These are phyloP conservation scores for Tricholomella constricta DNA, from an alignment of 768 basidiomycete species.

Conservation along the genomic window DNA sequence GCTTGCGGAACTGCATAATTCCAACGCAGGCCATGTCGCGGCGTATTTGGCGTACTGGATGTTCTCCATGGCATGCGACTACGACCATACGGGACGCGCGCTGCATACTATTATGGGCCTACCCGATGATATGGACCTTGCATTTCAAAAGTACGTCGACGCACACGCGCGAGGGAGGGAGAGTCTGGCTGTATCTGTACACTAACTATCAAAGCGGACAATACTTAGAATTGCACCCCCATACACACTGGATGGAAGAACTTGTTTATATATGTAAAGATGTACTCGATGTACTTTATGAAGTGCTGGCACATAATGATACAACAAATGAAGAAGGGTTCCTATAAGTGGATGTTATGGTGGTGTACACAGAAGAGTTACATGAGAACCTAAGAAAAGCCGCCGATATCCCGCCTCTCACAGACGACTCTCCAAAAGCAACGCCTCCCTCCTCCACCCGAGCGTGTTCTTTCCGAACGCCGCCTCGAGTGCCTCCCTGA, in stretches of 20 bases:
- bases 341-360: not conserved
- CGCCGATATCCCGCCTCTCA: constrained; percentile 9
- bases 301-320: constrained; percentile 8
- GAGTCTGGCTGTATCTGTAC: constrained; percentile 1
- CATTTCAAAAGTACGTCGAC: constrained; percentile 22
- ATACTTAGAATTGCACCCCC: not conserved
- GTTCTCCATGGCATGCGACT: constrained; percentile 44
- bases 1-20: constrained; percentile 42
- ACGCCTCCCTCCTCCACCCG: constrained; percentile 57
- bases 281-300: constrained; percentile 4
- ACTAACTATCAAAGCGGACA: not conserved
- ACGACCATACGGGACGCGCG: constrained; percentile 42
- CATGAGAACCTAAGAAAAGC: not conserved
- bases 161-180: constrained; percentile 1
- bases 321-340: not conserved
- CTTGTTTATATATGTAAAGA: not conserved
- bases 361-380: not conserved
- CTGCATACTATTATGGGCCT: constrained; percentile 26
- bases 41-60: constrained; percentile 46
- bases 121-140: constrained; percentile 22
- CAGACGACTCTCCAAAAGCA: constrained; percentile 39
- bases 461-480: constrained; percentile 76
- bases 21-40: constrained; percentile 42
- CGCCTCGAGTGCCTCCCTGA: constrained; percentile 79
- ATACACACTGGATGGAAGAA: not conserved